phyloP scores from a whole-genome alignment of 2,329 filamentous ascomycete genomes.

The Fusarium globosum region DNA sequence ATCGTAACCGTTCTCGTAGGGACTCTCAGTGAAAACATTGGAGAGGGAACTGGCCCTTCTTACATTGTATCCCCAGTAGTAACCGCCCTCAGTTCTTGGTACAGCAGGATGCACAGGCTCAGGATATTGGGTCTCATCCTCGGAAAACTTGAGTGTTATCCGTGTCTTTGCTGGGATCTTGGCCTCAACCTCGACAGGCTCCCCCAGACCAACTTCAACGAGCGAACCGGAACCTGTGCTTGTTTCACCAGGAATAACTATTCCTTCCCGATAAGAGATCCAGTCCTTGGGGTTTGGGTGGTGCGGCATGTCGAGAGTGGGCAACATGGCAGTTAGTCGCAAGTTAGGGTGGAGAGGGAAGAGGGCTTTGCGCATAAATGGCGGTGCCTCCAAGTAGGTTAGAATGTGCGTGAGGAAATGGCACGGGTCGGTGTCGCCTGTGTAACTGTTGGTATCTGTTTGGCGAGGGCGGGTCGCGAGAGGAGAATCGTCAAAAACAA shows the following conservation, averaged over 20 bases:
- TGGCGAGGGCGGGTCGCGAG: slow-evolving; percentile 56
- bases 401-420: slow-evolving; percentile 85
- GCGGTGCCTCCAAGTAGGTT: slow-evolving; percentile 85
- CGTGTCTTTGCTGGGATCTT: slow-evolving; percentile 76
- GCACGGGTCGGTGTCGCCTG: slow-evolving; percentile 78
- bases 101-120: slow-evolving; percentile 74
- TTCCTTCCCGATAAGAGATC: slow-evolving; percentile 83
- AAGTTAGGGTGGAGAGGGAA: slow-evolving; percentile 71
- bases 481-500: slow-evolving; percentile 80
- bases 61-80: slow-evolving; percentile 87
- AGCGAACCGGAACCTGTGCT: slow-evolving; percentile 60
- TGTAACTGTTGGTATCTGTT: slow-evolving; percentile 66
- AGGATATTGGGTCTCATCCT: slow-evolving; percentile 56
- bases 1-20: slow-evolving; percentile 83
- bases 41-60: slow-evolving; percentile 75
- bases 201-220: slow-evolving; percentile 68
- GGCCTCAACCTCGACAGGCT: slow-evolving; percentile 66
- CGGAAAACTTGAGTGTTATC: slow-evolving; percentile 76
- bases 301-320: slow-evolving; percentile 86
- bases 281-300: slow-evolving; percentile 81
- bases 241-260: slow-evolving; percentile 65
- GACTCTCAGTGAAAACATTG: slow-evolving; percentile 79
- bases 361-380: slow-evolving; percentile 77
- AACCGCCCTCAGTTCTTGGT: slow-evolving; percentile 80
- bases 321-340: slow-evolving; percentile 76